Base-by-base conservation (phyloP, 495 filamentous ascomycete genomes). In the Cercophora samala region DNA sequence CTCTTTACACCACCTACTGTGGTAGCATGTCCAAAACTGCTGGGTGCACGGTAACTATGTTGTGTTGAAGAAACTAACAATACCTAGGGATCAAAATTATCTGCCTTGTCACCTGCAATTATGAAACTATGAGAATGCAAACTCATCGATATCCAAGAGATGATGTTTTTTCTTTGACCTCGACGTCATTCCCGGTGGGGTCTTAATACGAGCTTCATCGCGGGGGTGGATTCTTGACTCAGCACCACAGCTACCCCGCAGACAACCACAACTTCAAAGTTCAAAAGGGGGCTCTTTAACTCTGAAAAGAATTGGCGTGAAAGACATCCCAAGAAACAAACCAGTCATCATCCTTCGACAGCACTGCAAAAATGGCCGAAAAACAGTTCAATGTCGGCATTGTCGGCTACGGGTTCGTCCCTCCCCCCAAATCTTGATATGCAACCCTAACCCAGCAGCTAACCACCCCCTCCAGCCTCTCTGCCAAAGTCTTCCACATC, bases 401-500 rank as follows among this genome's bases (percentile, higher is more conserved):
- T 23, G 74, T 86, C 18, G 84, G 84, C 62, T 86, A 85, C 70
- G 84, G 84, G 83, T 81, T 76, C 72, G 79, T 64, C 25, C 37
- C 24, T 29, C 24, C 22, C 23, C 19, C 19, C 15, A n/a, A 22
- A 25, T 8, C 19, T 4, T 3, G 23, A 13, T n/a, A 19, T 18
- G 9, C 18, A 15, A 13, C 42, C 8, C 54, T 29, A 61, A 56
- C 53, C n/a, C 1, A 46, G 21, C 21, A 69, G n/a, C 59, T 67
- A 68, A 68, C 68, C 2, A 60, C 70, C 51, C 69, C 5, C 19
- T 42, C 29, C 61, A 85, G 92, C 73, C 80, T 93, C 78, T 93
- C 92, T 55, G 92, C 93, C 70, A 94, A 94, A 72, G 78, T 89
- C 78, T 96, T 96, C 81, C 93, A 96, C 79, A 94, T 97, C 76